These are phyloP conservation scores for Pulveroboletus sp. DNA, from an alignment of 768 basidiomycete species.

Conservation along the genomic window DNA sequence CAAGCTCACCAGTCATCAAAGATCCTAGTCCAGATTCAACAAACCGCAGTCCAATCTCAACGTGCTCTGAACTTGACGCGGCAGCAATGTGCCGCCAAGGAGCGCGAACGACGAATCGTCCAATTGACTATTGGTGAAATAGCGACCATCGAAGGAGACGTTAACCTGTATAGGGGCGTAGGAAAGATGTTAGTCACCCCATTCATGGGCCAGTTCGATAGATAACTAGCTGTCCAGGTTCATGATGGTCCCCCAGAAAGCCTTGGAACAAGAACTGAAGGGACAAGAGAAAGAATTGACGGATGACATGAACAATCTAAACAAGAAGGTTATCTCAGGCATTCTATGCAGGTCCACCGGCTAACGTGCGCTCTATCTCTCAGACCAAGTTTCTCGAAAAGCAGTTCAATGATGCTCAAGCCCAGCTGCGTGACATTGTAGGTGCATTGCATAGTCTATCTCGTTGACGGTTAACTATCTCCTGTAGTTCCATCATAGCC, in stretches of 20 bases:
- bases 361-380: not conserved
- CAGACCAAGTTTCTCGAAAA: slow-evolving; percentile 92
- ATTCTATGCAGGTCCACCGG: not conserved
- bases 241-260: slow-evolving; percentile 73
- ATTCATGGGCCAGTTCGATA: not conserved
- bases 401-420: slow-evolving; percentile 86
- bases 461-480: slow-evolving; percentile 3
- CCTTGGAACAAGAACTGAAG: slow-evolving; percentile 76
- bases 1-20: slow-evolving; percentile 33
- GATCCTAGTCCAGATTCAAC: slow-evolving; percentile 92
- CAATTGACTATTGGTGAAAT: slow-evolving; percentile 89
- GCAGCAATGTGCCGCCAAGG: slow-evolving; percentile 76
- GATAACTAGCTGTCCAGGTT: slow-evolving; percentile 54
- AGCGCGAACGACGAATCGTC: slow-evolving; percentile 83
- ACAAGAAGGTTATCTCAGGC: slow-evolving; percentile 68
- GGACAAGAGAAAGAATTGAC: slow-evolving; percentile 74
- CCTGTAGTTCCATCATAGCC: slow-evolving; percentile 28
- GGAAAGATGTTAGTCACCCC: slow-evolving; percentile 74
- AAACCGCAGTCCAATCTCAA: slow-evolving; percentile 83
- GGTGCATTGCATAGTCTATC: slow-evolving; percentile 19
- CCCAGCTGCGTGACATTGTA: slow-evolving; percentile 81
- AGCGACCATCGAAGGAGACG: slow-evolving; percentile 58
- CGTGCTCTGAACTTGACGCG: slow-evolving; percentile 64
- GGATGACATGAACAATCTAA: slow-evolving; percentile 76
- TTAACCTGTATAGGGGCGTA: slow-evolving; percentile 89